These are phyloP conservation scores for Afroboletus lepidellus DNA, from an alignment of 1,284 basidiomycete genomes.

Conservation along the genomic window DNA sequence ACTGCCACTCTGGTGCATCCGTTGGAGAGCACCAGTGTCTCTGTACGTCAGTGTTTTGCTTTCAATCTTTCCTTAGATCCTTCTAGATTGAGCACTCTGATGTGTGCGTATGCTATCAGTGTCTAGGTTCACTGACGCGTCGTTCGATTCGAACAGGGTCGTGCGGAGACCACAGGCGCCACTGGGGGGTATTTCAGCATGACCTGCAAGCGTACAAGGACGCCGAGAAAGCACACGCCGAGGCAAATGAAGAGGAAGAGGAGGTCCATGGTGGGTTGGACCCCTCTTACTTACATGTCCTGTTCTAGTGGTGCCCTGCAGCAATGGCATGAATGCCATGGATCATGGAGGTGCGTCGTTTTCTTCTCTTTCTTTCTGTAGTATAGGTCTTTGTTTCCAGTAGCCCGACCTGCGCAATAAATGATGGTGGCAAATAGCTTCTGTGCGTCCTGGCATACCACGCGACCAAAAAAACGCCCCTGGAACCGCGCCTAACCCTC, in stretches of 20 bases:
- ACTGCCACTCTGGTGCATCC: slow-evolving; percentile 15
- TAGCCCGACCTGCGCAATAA: too few relatives aligned
- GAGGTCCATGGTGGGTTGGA: background rate
- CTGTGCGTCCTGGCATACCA: too few relatives aligned
- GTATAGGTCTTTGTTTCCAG: too few relatives aligned
- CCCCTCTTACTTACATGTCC: background rate
- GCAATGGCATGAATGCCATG: slow-evolving; percentile 9
- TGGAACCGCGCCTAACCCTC: too few relatives aligned
- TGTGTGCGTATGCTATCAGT: slow-evolving; percentile 9
- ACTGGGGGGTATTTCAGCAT: slow-evolving; percentile 9
- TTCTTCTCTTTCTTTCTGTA: background rate
- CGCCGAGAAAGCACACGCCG: background rate
- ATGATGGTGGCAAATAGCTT: too few relatives aligned
- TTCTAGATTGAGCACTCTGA: accelerated
- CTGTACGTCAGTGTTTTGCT: slow-evolving; percentile 10
- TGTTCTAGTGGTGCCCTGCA: slow-evolving; percentile 12
- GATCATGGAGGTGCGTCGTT: slow-evolving; percentile 29
- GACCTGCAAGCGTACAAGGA: slow-evolving; percentile 8
- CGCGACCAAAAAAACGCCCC: too few relatives aligned
- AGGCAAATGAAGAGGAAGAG: background rate
- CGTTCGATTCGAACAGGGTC: slow-evolving; percentile 24
- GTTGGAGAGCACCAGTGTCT: slow-evolving; percentile 24
- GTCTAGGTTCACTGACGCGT: background rate
- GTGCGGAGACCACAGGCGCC: slow-evolving; percentile 11
- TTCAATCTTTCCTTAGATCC: slow-evolving; percentile 3